Base-by-base conservation (phyloP, 2,329 filamentous ascomycete species). In the Claviceps lovelessii region DNA sequence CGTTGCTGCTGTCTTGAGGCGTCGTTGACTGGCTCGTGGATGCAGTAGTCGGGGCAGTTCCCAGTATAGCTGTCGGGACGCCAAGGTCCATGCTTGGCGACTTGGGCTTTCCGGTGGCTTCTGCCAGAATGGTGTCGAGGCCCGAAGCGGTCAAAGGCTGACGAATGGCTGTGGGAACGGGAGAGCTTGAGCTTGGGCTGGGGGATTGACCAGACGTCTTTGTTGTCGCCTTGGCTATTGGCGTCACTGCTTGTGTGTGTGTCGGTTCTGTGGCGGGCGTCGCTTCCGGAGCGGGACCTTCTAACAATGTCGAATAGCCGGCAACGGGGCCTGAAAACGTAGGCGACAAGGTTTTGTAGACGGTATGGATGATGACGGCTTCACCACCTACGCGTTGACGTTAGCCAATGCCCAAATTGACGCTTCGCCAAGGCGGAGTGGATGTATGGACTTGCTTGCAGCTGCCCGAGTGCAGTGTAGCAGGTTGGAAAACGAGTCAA, bases 241-340 rank as follows among this genome's bases (percentile, higher is more conserved):
- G 49, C 17, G 6, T 48, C 15, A 33, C 28, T 15, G 17, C n/a
- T 19, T 15, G 23, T 13, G 41, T 54, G 44, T 59, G 48, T 41
- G 42, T 8, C 9, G 33, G 33, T 35, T 35, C 33, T 6, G 9
- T 7, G 13, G 19, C 31, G 17, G 9, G 39, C 19, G 46, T 55
- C 51, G 59, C 47, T 48, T 54, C 47, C 29, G 54, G 54, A 19
- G 59, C 52, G 5, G 57, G 44, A 28, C 60, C 58, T 9, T 55
- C 42, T 10, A 56, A 62, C 10, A 71, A 51, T 6, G 72, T 75
- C 39, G 67, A 67, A 54, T 71, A 75, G 31, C 73, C 70, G 33
- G 61, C 73, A 54, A 76, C 64, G 6, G 65, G 62, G n/a, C 72
- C 73, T 41, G 67, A 64, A 42, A 75, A 75, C 5, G 67, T 72